phyloP scores from a whole-genome alignment of 2,329 filamentous ascomycete species.

The Botryotinia globosa region DNA sequence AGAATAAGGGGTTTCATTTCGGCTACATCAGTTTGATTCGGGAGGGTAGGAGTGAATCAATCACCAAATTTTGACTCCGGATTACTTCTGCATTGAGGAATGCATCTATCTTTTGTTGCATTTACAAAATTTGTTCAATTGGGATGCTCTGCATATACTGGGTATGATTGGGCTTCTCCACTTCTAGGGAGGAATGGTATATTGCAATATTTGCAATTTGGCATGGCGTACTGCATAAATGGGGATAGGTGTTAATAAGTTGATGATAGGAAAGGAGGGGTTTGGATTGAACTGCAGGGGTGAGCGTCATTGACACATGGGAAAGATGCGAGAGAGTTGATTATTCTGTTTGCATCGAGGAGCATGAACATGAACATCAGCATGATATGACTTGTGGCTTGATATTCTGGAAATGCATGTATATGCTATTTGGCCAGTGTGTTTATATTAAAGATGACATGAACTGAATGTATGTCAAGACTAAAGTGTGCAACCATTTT shows the following conservation, averaged over 20 bases:
- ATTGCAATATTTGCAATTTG: background rate
- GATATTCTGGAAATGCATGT: background rate
- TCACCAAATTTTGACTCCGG: background rate
- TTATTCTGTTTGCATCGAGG: background rate
- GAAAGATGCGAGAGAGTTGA: background rate
- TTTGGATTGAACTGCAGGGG: background rate
- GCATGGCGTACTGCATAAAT: conserved; percentile 9
- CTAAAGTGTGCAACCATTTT: background rate
- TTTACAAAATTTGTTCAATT: background rate
- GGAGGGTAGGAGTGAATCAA: background rate
- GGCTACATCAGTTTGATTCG: background rate
- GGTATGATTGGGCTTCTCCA: background rate
- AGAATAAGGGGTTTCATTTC: background rate
- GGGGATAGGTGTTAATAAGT: background rate
- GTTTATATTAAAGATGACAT: background rate
- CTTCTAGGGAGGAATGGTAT: background rate
- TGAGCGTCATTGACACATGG: conserved; percentile 5
- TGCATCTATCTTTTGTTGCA: background rate
- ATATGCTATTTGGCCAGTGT: background rate
- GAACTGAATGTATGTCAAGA: background rate
- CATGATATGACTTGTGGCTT: background rate
- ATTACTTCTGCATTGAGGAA: background rate
- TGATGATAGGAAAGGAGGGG: background rate
- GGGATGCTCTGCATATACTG: conserved; percentile 1
- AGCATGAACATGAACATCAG: background rate